A percentile compares a stretch with the other conserved stretches of the same genome.
Evolutionary conservation across 1,139 yeast genomes (phyloP).

Genomic region (Geotrichum restrictum): DNA sequence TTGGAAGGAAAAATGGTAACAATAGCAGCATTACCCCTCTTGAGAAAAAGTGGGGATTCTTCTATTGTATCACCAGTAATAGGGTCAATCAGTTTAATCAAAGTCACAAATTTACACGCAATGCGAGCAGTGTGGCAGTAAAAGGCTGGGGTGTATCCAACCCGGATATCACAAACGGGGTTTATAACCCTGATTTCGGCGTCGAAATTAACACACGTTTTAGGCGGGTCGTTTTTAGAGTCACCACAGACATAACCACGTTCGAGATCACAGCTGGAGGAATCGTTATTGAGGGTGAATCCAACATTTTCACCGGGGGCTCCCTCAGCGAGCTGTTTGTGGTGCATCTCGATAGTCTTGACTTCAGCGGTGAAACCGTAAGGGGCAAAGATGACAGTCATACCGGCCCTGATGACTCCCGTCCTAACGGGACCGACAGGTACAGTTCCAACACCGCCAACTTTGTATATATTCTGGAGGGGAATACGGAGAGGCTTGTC

Average conservation of each 20-base stretch:
- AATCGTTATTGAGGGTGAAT: constrained; percentile 92
- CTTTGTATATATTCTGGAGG: constrained; percentile 89
- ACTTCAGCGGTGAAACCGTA: constrained; percentile 91
- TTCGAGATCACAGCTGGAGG: constrained; percentile 89
- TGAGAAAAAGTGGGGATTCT: constrained; percentile 78
- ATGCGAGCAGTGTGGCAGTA: constrained; percentile 95
- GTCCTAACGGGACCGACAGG: constrained; percentile 94
- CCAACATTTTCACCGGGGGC: constrained; percentile 96
- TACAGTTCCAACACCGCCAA: constrained; percentile 91
- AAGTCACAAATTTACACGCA: constrained; percentile 85
- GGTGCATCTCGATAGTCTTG: constrained; percentile 92
- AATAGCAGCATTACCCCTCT: constrained; percentile 92
- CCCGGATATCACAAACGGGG: constrained; percentile 92
- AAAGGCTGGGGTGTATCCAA: constrained; percentile 90
- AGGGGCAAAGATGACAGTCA: constrained; percentile 87
- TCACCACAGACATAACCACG: constrained; percentile 96
- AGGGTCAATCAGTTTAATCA: constrained; percentile 87
- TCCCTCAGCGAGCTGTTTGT: constrained; percentile 82
- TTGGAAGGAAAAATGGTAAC: constrained; percentile 88
- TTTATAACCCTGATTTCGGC: too few relatives aligned
- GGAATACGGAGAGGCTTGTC: constrained; percentile 91
- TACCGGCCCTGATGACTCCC: constrained; percentile 88
- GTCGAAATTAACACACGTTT: constrained; percentile 72
- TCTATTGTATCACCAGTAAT: constrained; percentile 86
- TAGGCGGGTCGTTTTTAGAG: constrained; percentile 94